These are phyloP conservation scores for Blechomonas ayalai DNA, from an alignment of 208 protist species.

Conservation along the genomic window DNA sequence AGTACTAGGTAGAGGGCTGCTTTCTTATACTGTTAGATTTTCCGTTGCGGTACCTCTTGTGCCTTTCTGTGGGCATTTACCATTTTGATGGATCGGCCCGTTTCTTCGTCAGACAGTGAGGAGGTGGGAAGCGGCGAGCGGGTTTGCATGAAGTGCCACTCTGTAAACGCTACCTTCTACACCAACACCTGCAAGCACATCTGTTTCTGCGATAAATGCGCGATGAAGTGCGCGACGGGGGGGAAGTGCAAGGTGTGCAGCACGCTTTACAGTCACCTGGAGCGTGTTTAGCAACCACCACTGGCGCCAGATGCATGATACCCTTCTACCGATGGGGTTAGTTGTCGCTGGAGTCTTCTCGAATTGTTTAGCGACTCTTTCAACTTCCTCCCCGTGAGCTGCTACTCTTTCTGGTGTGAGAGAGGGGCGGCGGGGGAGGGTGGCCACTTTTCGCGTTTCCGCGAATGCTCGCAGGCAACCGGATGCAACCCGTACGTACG, in stretches of 20 bases:
- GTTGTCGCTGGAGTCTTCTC: neutral
- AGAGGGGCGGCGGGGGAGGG: too few species aligned
- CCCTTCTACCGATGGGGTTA: neutral
- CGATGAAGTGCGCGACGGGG: slow-evolving; percentile 87
- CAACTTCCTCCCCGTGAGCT: neutral
- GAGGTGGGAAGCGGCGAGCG: too few species aligned
- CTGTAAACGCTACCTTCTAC: slow-evolving; percentile 45
- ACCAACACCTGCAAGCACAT: slow-evolving; percentile 63
- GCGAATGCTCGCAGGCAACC: too few species aligned
- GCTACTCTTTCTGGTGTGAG: too few species aligned
- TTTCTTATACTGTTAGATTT: slow-evolving; percentile 1
- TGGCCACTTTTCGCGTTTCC: too few species aligned
- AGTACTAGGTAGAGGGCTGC: slow-evolving; percentile 1
- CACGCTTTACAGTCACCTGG: slow-evolving; percentile 54
- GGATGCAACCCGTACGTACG: too few species aligned
- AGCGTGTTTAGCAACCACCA: slow-evolving; percentile 25
- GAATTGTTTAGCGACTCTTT: neutral
- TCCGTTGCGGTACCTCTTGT: neutral
- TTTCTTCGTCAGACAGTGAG: too few species aligned
- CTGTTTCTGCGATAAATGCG: slow-evolving; percentile 75
- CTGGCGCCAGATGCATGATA: too few species aligned
- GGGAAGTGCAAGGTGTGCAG: slow-evolving; percentile 82
- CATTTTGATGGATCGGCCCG: too few species aligned
- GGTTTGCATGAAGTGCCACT: slow-evolving; percentile 70
- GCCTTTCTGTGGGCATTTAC: neutral